phyloP scores from a whole-genome alignment of 331 rosid genomes.

The Prunus yedoensis region DNA sequence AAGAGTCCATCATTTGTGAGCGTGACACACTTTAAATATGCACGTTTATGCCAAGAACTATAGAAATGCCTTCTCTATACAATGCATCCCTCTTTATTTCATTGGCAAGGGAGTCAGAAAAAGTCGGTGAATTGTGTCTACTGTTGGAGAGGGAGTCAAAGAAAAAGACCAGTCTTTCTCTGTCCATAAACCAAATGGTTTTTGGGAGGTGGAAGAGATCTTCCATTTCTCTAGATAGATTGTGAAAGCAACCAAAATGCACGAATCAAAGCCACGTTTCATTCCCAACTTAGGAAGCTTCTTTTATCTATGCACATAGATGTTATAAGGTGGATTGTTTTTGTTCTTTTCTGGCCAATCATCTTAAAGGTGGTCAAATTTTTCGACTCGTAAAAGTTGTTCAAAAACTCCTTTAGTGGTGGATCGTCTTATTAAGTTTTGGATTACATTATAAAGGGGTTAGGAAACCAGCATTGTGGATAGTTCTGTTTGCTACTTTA shows the following conservation, averaged over 20 bases:
- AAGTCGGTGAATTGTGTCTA: conserved; percentile 19
- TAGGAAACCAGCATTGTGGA: too few species aligned
- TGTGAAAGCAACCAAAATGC: conserved; percentile 19
- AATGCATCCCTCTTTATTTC: neutral
- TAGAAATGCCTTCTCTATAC: neutral
- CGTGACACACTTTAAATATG: neutral
- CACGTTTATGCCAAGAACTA: neutral
- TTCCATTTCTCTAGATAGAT: conserved; percentile 15
- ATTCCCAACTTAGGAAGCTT: conserved; percentile 24
- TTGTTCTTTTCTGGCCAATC: neutral
- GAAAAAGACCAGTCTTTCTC: neutral
- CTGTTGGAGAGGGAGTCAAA: conserved; percentile 15
- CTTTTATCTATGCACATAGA: neutral
- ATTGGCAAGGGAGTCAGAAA: neutral
- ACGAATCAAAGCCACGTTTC: conserved; percentile 41
- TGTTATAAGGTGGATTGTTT: neutral
- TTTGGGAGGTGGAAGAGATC: conserved; percentile 8
- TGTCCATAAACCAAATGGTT: neutral
- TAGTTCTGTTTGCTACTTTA: too few species aligned
- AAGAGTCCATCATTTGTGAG: neutral
- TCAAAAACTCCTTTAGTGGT: too few species aligned
- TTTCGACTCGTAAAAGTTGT: too few species aligned
- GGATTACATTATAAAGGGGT: too few species aligned
- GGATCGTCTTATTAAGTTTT: too few species aligned
- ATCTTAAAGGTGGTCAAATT: too few species aligned